Base-by-base conservation (phyloP, 208 protist genomes). In the Polymyxa betae region DNA sequence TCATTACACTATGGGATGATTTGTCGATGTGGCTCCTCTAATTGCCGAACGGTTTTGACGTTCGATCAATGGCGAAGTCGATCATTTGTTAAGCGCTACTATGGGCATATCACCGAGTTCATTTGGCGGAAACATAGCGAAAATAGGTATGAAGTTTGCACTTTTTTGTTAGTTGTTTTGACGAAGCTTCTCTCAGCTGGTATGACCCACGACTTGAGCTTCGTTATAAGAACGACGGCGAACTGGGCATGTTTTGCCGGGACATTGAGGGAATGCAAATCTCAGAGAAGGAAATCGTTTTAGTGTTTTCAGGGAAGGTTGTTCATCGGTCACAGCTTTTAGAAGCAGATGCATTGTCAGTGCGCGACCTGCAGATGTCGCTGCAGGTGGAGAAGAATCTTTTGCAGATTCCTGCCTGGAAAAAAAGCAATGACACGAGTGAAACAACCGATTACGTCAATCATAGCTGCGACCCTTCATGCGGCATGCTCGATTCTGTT, bases 391-490 rank as follows among this genome's bases (percentile, higher is more conserved):
- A 82, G 5, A 20, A 5, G 40, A n/a, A 82, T n/a, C 72, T 82
- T 5, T 5, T 35, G 72, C 72, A 82, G 72, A 82, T 82, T 35
- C 72, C 72, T 35, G 72, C 72, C 16, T 82, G 72, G 72, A 82
- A 82, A 43, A n/a, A 82, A n/a, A 82, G 72, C 72, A n/a, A n/a
- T n/a, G 72, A 82, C 72, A 40, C 16, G 16, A 45, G 72, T 35
- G 72, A 82, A n/a, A 82, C 72, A 5, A 82, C 72, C 16, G 72
- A 82, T 43, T 82, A 82, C 72, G n/a, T 82, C n/a, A 82, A 82
- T n/a, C 72, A 82, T n/a, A 82, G 72, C 40, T 82, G 72, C n/a
- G 72, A 82, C n/a, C 72, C 72, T 20, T 82, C 72, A 12, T 82
- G 72, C 35, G 72, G 72, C n/a, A 82, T 82, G 72, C 72, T 82